A percentile compares a stretch with the other conserved stretches of the same genome.
Evolutionary conservation across 2,329 filamentous ascomycete species (phyloP).

Genomic region (Fusarium phyllophilum): DNA sequence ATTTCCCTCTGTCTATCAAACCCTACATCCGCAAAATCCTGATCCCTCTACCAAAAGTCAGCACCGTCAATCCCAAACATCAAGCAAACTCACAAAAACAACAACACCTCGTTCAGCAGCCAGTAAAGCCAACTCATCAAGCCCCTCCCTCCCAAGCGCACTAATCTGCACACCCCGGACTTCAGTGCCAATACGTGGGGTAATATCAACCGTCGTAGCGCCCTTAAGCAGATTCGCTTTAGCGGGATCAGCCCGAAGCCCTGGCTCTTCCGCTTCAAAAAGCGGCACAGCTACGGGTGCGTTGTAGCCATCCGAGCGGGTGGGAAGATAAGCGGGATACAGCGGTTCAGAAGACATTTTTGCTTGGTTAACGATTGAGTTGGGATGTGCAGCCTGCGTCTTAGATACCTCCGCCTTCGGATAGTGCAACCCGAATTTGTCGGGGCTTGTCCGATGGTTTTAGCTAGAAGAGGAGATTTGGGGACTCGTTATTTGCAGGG

Average conservation of each 20-base stretch:
- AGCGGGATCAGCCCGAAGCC: conserved; percentile 43
- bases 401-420: conserved; percentile 21
- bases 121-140: conserved; percentile 46
- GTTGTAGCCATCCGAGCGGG: conserved; percentile 46
- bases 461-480: conserved; percentile 6
- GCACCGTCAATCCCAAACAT: accelerated
- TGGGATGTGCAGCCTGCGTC: not conserved
- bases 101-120: conserved; percentile 47
- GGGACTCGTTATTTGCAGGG: conserved; percentile 29
- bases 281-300: conserved; percentile 38
- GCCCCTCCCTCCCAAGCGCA: conserved; percentile 34
- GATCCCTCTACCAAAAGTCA: conserved; percentile 39
- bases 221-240: conserved; percentile 38
- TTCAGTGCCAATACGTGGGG: conserved; percentile 45
- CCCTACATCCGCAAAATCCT: conserved; percentile 47
- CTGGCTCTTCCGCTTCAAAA: conserved; percentile 47
- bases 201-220: conserved; percentile 37
- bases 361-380: too few relatives aligned
- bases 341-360: conserved; percentile 38
- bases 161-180: conserved; percentile 46
- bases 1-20: conserved; percentile 46
- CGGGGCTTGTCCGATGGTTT: conserved; percentile 24
- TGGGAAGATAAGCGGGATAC: conserved; percentile 49
- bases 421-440: not conserved
- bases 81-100: conserved; percentile 41